These are phyloP conservation scores for Brachypodium distachyon DNA, from an alignment of 202 grass and related monocot species.

Conservation along the genomic window DNA sequence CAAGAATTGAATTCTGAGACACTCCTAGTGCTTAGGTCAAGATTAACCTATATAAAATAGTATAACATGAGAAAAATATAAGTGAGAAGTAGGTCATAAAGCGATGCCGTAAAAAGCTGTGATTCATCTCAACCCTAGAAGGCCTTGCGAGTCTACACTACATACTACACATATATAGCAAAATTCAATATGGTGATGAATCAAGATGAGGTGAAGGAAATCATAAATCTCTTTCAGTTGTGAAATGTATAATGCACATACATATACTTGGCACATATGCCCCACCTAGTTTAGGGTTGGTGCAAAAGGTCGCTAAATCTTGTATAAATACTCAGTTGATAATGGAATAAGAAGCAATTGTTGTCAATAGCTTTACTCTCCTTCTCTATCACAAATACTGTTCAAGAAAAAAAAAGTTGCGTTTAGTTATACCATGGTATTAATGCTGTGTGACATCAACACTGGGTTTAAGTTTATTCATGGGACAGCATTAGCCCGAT, in stretches of 20 bases:
- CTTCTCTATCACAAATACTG: neutral
- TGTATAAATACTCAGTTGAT: neutral
- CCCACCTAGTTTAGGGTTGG: neutral
- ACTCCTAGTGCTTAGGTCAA: conserved; percentile 79
- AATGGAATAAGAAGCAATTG: conserved; percentile 3
- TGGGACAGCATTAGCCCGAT: neutral
- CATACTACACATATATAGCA: neutral
- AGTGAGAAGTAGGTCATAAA: conserved; percentile 17
- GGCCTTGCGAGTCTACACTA: neutral
- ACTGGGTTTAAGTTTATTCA: neutral
- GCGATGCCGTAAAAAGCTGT: neutral
- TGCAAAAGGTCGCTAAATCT: neutral
- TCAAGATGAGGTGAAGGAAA: neutral
- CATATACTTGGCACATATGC: neutral
- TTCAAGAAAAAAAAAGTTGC: neutral
- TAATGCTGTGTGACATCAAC: neutral
- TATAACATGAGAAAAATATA: conserved; percentile 14
- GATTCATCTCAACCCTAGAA: neutral
- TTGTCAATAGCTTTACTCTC: neutral
- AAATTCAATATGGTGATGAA: neutral
- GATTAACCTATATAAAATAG: conserved; percentile 69
- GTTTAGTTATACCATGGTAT: neutral
- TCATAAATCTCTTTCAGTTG: neutral
- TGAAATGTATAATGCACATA: neutral
- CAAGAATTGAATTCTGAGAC: conserved; percentile 83